phyloP scores from a whole-genome alignment of 352 stramenopile species.

The Phytophthora boehmeriae region DNA sequence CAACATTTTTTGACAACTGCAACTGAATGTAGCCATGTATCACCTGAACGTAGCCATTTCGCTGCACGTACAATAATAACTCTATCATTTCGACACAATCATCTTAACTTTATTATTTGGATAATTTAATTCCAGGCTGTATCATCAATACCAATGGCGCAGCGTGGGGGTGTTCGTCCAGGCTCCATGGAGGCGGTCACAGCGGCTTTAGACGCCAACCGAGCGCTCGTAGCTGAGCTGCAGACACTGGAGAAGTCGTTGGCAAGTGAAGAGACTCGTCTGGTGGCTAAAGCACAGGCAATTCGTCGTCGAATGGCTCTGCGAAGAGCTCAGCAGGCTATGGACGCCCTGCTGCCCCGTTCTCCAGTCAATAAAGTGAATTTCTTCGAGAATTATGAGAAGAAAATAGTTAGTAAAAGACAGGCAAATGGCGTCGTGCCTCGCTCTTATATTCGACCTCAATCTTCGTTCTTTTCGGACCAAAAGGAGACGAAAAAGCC shows the following conservation, averaged over 20 bases:
- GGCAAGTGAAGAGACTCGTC: conserved; percentile 38
- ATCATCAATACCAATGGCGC: conserved; percentile 14
- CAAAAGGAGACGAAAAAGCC: conserved; percentile 24
- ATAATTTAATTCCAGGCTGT: conserved; percentile 1
- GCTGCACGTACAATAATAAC: background rate
- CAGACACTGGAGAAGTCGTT: conserved; percentile 39
- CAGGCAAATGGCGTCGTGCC: conserved; percentile 33
- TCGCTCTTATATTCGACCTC: conserved; percentile 64
- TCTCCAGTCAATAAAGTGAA: background rate
- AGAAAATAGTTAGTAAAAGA: conserved; percentile 2
- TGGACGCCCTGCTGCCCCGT: conserved; percentile 38
- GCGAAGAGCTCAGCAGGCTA: conserved; percentile 53
- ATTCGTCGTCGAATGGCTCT: conserved; percentile 60
- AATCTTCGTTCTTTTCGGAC: conserved; percentile 70
- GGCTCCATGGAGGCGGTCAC: conserved; percentile 11
- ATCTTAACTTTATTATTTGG: background rate
- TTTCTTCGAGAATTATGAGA: conserved; percentile 32
- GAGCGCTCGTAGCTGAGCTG: conserved; percentile 48
- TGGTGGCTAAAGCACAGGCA: conserved; percentile 44
- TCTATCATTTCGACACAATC: background rate
- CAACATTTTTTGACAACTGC: background rate
- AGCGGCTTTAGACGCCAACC: conserved; percentile 49
- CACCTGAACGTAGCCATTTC: background rate
- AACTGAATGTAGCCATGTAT: background rate
- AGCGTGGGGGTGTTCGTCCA: background rate